Conservation (phyloP, 441 rosid species). For the Jatropha multifida region DNA sequence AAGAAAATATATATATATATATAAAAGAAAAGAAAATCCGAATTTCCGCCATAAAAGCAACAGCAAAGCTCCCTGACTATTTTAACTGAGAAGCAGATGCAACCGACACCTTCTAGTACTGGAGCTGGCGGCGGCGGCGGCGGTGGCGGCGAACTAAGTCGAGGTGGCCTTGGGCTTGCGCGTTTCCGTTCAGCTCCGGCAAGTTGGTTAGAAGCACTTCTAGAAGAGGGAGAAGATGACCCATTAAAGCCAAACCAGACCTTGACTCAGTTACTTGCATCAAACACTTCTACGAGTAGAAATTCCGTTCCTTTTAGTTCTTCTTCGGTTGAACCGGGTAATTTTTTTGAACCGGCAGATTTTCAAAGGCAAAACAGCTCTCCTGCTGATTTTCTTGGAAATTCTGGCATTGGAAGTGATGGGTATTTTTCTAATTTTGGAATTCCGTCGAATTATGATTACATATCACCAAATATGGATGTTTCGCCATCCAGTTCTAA, state of each 20-base stretch:
- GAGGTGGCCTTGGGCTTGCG: slow-evolving; percentile 45
- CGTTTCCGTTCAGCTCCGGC: slow-evolving; percentile 82
- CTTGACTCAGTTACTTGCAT: slow-evolving; percentile 52
- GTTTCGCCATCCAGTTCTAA: slow-evolving; percentile 39
- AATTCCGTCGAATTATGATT: slow-evolving; percentile 47
- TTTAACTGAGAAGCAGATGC: slow-evolving; percentile 45
- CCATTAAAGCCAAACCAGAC: slow-evolving; percentile 55
- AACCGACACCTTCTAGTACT: slow-evolving; percentile 41
- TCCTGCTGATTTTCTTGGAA: slow-evolving; percentile 60
- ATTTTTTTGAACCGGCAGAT: slow-evolving; percentile 17
- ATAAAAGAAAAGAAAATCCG: neutral
- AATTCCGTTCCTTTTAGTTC: slow-evolving; percentile 17
- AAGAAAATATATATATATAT: too few relatives aligned
- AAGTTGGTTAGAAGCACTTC: slow-evolving; percentile 71
- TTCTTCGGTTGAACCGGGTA: slow-evolving; percentile 31
- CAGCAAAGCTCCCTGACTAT: slow-evolving; percentile 20
- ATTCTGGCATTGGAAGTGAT: slow-evolving; percentile 39
- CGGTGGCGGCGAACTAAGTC: slow-evolving; percentile 44
- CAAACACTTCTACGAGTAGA: slow-evolving; percentile 24
- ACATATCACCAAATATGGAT: slow-evolving; percentile 40
- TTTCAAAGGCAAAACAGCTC: slow-evolving; percentile 72
- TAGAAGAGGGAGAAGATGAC: slow-evolving; percentile 69
- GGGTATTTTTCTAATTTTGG: slow-evolving; percentile 50
- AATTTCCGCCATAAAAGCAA: slow-evolving; percentile 18
- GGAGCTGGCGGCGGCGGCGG: slow-evolving; percentile 33